Percentiles rank a stretch among this genome's conserved stretches.
Conservation (phyloP, 2,329 filamentous ascomycete species). For the Eurotiales sp. region DNA sequence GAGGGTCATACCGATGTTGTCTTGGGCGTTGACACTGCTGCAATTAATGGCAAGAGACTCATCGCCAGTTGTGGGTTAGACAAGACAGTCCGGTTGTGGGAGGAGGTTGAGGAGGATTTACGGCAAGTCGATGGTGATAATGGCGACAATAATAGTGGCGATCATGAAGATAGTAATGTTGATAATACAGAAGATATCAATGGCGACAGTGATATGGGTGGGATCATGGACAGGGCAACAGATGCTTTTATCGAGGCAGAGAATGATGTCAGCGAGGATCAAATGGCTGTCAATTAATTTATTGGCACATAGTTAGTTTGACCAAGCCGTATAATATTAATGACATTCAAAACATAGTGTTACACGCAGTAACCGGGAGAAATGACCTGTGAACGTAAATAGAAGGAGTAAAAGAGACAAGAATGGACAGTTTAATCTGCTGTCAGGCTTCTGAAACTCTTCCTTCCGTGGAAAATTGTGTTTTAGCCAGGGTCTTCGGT, state of each 20-base stretch:
- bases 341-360: too few relatives aligned
- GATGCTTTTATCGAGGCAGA: neutral
- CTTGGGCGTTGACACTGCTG: conserved; percentile 58
- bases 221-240: neutral
- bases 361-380: too few relatives aligned
- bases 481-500: too few relatives aligned
- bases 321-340: too few relatives aligned
- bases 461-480: too few relatives aligned
- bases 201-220: neutral
- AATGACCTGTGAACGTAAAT: too few relatives aligned
- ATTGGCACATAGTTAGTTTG: too few relatives aligned
- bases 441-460: too few relatives aligned
- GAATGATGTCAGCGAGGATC: neutral
- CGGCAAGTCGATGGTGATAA: conserved; percentile 1
- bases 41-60: conserved; percentile 43
- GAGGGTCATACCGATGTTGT: conserved; percentile 57
- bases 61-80: conserved; percentile 63
- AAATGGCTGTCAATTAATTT: neutral
- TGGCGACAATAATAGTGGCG: conserved; percentile 2
- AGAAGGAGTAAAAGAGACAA: too few relatives aligned
- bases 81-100: conserved; percentile 60
- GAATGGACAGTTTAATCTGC: too few relatives aligned
- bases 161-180: conserved; percentile 1
- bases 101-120: conserved; percentile 31
- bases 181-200: neutral